These are phyloP conservation scores for Crithidia sp. DNA, from an alignment of 208 protist genomes.

Conservation along the genomic window DNA sequence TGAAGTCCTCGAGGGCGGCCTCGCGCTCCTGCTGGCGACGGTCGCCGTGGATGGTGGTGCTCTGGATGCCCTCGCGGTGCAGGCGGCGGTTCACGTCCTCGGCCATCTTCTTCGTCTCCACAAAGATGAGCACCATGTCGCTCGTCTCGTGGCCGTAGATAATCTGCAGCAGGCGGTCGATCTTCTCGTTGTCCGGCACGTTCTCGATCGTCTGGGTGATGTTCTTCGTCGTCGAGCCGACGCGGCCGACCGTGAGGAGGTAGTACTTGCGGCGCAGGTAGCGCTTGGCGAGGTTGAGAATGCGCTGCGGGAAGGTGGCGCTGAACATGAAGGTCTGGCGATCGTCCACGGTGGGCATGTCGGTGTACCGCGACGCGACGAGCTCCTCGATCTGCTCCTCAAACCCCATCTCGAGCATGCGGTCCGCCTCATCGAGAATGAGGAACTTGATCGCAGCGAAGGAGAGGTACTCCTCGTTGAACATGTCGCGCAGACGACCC, in stretches of 20 bases:
- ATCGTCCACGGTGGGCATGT: slow-evolving; percentile 92
- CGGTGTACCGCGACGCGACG: slow-evolving; percentile 91
- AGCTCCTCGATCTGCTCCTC: slow-evolving; percentile 99
- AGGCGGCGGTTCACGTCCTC: slow-evolving; percentile 85
- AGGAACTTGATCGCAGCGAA: slow-evolving; percentile 93
- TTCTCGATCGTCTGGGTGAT: slow-evolving; percentile 95
- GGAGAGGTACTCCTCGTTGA: slow-evolving; percentile 81
- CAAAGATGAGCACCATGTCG: slow-evolving; percentile 95
- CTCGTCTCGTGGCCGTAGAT: slow-evolving; percentile 79
- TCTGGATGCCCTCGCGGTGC: slow-evolving; percentile 89
- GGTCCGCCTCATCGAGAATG: slow-evolving; percentile 98
- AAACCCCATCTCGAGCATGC: slow-evolving; percentile 99
- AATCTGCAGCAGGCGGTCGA: slow-evolving; percentile 75
- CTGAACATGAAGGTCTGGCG: slow-evolving; percentile 99
- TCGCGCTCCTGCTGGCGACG: slow-evolving; percentile 90
- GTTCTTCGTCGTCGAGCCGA: slow-evolving; percentile 97
- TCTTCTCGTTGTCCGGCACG: slow-evolving; percentile 73
- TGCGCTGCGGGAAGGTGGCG: slow-evolving; percentile 98
- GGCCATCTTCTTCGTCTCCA: slow-evolving; percentile 98
- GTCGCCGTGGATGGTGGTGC: slow-evolving; percentile 95
- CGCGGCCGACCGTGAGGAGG: slow-evolving; percentile 97
- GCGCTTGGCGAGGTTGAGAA: slow-evolving; percentile 96
- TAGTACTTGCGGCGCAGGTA: slow-evolving; percentile 97
- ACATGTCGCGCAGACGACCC: slow-evolving; percentile 90
- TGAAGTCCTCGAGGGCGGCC: slow-evolving; percentile 89